These are phyloP conservation scores for Recurvomyces mirabilis DNA, from an alignment of 495 filamentous ascomycete species.

Conservation along the genomic window DNA sequence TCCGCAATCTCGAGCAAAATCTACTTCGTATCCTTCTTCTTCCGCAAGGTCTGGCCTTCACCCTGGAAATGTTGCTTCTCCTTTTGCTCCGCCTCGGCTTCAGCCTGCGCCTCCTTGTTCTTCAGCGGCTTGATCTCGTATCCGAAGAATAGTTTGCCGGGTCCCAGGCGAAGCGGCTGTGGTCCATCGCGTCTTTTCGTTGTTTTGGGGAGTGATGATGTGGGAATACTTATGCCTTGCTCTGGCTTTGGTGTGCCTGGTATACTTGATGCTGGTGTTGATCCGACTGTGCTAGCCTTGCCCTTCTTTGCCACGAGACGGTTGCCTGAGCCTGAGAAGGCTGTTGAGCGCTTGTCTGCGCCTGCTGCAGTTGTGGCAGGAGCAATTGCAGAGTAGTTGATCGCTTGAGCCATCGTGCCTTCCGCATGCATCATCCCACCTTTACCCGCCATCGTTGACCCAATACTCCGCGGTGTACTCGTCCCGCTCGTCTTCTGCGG, in stretches of 20 bases:
- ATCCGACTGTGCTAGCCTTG: neutral
- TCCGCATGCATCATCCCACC: conserved; percentile 60
- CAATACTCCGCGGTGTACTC: conserved; percentile 57
- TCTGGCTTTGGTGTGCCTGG: conserved; percentile 74
- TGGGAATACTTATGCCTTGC: conserved; percentile 50
- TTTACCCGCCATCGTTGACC: conserved; percentile 37
- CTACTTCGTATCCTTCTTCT: conserved; percentile 29
- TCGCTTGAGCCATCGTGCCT: conserved; percentile 89
- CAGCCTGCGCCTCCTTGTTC: conserved; percentile 62
- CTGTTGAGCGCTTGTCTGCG: conserved; percentile 54
- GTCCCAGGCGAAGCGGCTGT: conserved; percentile 72
- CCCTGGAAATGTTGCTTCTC: conserved; percentile 83
- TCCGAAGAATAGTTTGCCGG: conserved; percentile 89
- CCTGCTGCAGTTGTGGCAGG: conserved; percentile 57
- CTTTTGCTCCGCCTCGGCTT: conserved; percentile 51
- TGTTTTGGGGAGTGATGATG: conserved; percentile 22
- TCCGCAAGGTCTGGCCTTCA: conserved; percentile 70
- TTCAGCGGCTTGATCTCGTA: conserved; percentile 83
- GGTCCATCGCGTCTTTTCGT: conserved; percentile 56
- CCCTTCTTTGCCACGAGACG: conserved; percentile 70
- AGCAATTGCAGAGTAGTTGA: conserved; percentile 92
- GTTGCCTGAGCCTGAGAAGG: conserved; percentile 67
- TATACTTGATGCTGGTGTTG: conserved; percentile 53
- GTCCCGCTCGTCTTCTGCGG: conserved; percentile 44
- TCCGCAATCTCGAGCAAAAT: conserved; percentile 12